Base-by-base conservation (phyloP, 2,329 filamentous ascomycete species). In the Dothideomycetidae sp. region DNA sequence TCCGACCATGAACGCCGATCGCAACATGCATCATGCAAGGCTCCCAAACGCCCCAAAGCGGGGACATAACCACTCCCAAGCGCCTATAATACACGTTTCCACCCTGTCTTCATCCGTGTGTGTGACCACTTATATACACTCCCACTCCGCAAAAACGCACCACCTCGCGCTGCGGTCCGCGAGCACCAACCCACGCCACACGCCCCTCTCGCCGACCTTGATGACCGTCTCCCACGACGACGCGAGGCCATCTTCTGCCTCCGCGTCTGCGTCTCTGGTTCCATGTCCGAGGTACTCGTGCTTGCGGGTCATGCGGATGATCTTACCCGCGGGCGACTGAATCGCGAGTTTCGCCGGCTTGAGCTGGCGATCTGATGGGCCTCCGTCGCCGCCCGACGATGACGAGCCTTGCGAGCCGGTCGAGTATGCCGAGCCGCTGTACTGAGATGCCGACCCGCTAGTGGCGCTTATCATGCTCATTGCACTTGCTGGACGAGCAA, bases 271-370 rank as follows among this genome's bases (percentile, higher is more conserved):
- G 64, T 62, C 32, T 63, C 67, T 43, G 66, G 62, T 39, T 63
- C 67, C 52, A 26, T 26, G 21, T 1, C 29, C 12, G n/a, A 38
- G 12, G 67, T 70, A 50, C 76, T 81, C 63, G 37, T 52, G 48
- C 46, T 88, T 88, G 48, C 81, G 69, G 66, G 84, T 84, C 52
- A 92, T 66, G 37, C 90, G 70, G 42, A 96, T 71, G 48, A 98
- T 96, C 63, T 96, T 96, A 43, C 92, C 90, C 18, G 79, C 81
- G 0, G 90, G 90, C 4, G 81, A 84, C 60, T 98, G 90, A 39
- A 98, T 88, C 0, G 90, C 90, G 37, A 98, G 61, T 59, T 98
- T 98, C 4, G 90, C 90, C 2, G 90, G 88, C 58, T 98, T 98
- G 53, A 50, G 68, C 28, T 69, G 63, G 40, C 69, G 66, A 4